These are phyloP conservation scores for Halenospora varia DNA, from an alignment of 495 filamentous ascomycete genomes.

Conservation along the genomic window DNA sequence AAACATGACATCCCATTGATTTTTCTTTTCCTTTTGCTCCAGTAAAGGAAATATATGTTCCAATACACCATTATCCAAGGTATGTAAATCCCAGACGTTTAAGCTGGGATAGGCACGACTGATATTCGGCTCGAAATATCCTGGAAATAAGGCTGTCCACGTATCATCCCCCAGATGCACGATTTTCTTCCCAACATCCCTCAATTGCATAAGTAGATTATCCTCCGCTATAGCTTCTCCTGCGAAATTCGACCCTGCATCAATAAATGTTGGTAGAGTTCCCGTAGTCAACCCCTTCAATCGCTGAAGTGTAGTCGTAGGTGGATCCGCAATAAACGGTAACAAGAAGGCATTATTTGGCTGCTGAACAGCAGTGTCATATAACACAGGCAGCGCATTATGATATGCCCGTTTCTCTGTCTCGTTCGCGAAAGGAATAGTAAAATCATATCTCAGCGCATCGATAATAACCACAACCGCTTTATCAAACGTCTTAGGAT, in stretches of 20 bases:
- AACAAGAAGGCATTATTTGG: slow-evolving; percentile 83
- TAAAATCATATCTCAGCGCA: slow-evolving; percentile 95
- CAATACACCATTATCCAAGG: slow-evolving; percentile 93
- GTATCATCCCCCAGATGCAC: slow-evolving; percentile 97
- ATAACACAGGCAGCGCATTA: slow-evolving; percentile 79
- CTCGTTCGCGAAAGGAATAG: slow-evolving; percentile 63
- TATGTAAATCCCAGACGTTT: slow-evolving; percentile 97
- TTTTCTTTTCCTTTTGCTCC: slow-evolving; percentile 43
- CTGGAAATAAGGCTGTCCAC: slow-evolving; percentile 89
- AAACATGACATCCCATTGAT: slow-evolving; percentile 86
- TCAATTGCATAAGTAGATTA: slow-evolving; percentile 83
- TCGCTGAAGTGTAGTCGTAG: slow-evolving; percentile 87
- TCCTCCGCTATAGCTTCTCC: slow-evolving; percentile 98
- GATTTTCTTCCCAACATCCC: slow-evolving; percentile 72
- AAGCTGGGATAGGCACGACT: slow-evolving; percentile 90
- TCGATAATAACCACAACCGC: slow-evolving; percentile 91
- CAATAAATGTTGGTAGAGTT: slow-evolving; percentile 90
- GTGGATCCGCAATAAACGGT: slow-evolving; percentile 96
- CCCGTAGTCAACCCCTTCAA: slow-evolving; percentile 94
- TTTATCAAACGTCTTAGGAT: slow-evolving; percentile 86
- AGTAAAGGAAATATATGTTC: slow-evolving; percentile 87
- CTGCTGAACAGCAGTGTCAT: slow-evolving; percentile 67
- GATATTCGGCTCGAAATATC: slow-evolving; percentile 80
- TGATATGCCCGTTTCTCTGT: slow-evolving; percentile 65
- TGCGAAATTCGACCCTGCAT: slow-evolving; percentile 91